Evolutionary conservation across 371 early-diverging fungal genomes (phyloP), one percentile per base, ranked within the genome.

Genomic region (Mortierella sp.): DNA sequence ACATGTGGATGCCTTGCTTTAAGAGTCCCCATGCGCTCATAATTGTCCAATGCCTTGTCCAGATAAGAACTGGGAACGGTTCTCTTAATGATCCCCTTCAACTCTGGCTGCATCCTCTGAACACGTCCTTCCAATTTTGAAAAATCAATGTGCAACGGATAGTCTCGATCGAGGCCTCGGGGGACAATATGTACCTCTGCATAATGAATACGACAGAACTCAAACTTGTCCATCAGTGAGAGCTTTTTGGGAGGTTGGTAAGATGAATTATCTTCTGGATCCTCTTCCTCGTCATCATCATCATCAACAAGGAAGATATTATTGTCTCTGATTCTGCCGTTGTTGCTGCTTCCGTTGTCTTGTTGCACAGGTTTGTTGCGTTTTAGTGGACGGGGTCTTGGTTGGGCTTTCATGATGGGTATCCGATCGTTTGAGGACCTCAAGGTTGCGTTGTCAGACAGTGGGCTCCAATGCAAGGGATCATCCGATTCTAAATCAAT

Each of bases 201-300:
- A 12, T 70, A 46, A 63, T 89, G 90, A 12, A 86, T 49, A 6
- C 80, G 81, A 56, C 90, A 89, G 43, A 89, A 87, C 46, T 76
- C 76, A 49, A 68, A 76, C 41, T 53, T 58, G 14, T 76, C 76
- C 23, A 69, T 32, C 27, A 64, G 49, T 3, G 76, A 60, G 19
- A 64, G 4, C 27, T 30, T 46, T 12, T 21, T 43, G 12, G 52
- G 30, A 9, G 54, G 34, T 11, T 5, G 12, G 30, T 32, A 43
- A 14, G 21, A 39, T 42, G 19, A 12, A 32, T 31, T 19, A 21
- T 51, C 27, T 0, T 51, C 15, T 14, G 17, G 9, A 2, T 19
- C 21, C n/a, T 50, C 31, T 11, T 12, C 19, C 9, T 17, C 28
- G 14, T 17, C 4, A 15, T 24, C 34, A 7, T 26, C 31, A 4